Base-by-base conservation (phyloP, 2,329 filamentous ascomycete genomes). In the Alternaria incomplexa region DNA sequence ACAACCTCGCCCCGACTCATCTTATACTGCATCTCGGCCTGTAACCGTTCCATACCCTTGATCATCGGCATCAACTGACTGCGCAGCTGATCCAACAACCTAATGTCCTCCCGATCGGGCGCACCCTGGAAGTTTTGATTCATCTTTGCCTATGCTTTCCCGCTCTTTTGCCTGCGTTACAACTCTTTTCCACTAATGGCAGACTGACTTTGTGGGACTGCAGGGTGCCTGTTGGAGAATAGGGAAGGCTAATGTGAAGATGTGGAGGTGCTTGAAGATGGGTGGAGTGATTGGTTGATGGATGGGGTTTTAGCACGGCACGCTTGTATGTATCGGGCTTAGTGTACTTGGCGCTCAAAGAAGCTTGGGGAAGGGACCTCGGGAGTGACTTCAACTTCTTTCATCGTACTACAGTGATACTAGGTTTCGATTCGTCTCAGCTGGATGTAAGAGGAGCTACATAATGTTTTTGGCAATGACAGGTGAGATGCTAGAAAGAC, bases 61-160 rank as follows among this genome's bases (percentile, higher is more conserved):
- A 75, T 68, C 67, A 75, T 72, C 26, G 73, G 71, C 59, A 73
- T 58, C 20, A 75, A 32, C 52, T 69, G 66, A 51, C 69, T 70
- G 8, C 73, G 73, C 58, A 75, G 56, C 40, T 64, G 61, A 32
- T 75, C 73, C 10, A 75, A 53, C 44, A 67, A 45, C 53, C 68
- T 58, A 11, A 70, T 62, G 48, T 75, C 73, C 40, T 75, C 71
- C n/a, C 64, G 62, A 55, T 65, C 64, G 8, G 69, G 69, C 52
- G 67, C 63, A 43, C 72, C 72, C 25, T 67, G 57, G 54, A 74
- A 74, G 62, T 73, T 73, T 45, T 67, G 65, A 58, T 74, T 73
- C 72, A 74, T 74, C 1, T 60, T 55, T 60, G 51, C 44, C 32
- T 32, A 4, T 28, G 25, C 9, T 25, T 61, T 3, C 28, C 28